Conservation (phyloP, 1,284 basidiomycete species). For the Pyrrhoderma noxium region DNA sequence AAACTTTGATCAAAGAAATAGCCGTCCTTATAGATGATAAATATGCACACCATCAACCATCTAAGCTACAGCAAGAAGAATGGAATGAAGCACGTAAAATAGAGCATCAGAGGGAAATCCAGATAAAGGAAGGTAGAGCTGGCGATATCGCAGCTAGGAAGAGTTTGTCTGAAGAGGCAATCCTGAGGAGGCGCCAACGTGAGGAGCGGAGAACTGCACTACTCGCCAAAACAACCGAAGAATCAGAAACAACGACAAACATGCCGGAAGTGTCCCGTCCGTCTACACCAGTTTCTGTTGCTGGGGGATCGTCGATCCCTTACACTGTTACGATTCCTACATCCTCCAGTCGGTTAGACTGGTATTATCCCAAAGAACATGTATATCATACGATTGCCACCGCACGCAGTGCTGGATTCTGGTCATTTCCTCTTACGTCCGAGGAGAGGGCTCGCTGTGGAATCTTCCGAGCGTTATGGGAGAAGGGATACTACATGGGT, state of each 20-base stretch:
- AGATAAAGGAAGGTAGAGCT: slow-evolving; percentile 38
- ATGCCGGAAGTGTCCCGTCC: slow-evolving; percentile 20
- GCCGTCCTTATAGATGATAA: slow-evolving; percentile 77
- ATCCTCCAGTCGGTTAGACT: slow-evolving; percentile 48
- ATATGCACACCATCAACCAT: slow-evolving; percentile 53
- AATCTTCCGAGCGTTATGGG: slow-evolving; percentile 76
- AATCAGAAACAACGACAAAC: slow-evolving; percentile 19
- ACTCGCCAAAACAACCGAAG: slow-evolving; percentile 25
- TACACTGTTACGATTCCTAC: slow-evolving; percentile 59
- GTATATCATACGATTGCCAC: slow-evolving; percentile 50
- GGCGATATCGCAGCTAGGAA: slow-evolving; percentile 38
- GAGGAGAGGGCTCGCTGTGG: slow-evolving; percentile 67
- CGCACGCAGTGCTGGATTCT: slow-evolving; percentile 63
- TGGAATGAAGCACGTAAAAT: slow-evolving; percentile 50
- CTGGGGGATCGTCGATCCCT: slow-evolving; percentile 23
- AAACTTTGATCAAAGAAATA: slow-evolving; percentile 41
- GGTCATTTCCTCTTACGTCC: slow-evolving; percentile 65
- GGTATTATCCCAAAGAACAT: slow-evolving; percentile 45
- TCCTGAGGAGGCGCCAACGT: slow-evolving; percentile 62
- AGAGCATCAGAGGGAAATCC: slow-evolving; percentile 37
- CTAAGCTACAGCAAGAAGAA: slow-evolving; percentile 38
- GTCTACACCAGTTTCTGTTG: slow-evolving; percentile 20
- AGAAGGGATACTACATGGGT: slow-evolving; percentile 79
- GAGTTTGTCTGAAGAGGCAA: slow-evolving; percentile 52
- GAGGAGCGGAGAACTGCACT: slow-evolving; percentile 46